Conservation (phyloP, 2,329 filamentous ascomycete genomes). For the Ascochyta koolunga region DNA sequence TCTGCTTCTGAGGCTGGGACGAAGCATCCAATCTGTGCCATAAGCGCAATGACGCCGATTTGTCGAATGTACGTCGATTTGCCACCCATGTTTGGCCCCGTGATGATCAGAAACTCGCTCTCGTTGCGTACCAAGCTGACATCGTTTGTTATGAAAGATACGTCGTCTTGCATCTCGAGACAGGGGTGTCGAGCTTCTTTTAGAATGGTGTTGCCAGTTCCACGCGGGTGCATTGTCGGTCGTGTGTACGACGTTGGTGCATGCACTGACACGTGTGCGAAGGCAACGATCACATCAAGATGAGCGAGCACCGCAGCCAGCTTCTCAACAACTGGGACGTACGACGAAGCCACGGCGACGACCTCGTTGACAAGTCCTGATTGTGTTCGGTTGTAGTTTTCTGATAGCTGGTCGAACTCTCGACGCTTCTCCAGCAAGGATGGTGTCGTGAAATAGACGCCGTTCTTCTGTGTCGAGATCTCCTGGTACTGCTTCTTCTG, state of each 20-base stretch:
- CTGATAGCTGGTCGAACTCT: slow-evolving; percentile 91
- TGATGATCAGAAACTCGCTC: slow-evolving; percentile 94
- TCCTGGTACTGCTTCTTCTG: slow-evolving; percentile 91
- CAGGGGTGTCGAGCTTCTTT: slow-evolving; percentile 94
- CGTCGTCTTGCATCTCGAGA: slow-evolving; percentile 98
- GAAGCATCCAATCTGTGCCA: slow-evolving; percentile 97
- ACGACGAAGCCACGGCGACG: slow-evolving; percentile 89
- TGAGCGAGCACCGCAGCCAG: slow-evolving; percentile 89
- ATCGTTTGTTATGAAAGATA: slow-evolving; percentile 98
- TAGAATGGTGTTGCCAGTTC: slow-evolving; percentile 86
- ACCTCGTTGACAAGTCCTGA: slow-evolving; percentile 90
- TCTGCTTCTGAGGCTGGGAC: slow-evolving; percentile 91
- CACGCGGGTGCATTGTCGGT: slow-evolving; percentile 87
- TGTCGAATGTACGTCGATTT: slow-evolving; percentile 99
- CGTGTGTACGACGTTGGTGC: slow-evolving; percentile 91
- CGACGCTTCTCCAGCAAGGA: slow-evolving; percentile 79
- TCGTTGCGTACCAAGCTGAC: slow-evolving; percentile 77
- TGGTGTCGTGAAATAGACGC: slow-evolving; percentile 94
- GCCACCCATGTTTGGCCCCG: slow-evolving; percentile 97
- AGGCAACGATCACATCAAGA: slow-evolving; percentile 91
- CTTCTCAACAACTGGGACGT: slow-evolving; percentile 89
- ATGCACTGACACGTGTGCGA: slow-evolving; percentile 91
- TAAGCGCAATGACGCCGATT: slow-evolving; percentile 93
- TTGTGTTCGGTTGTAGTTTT: slow-evolving; percentile 95
- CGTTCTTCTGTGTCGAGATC: slow-evolving; percentile 98